Evolutionary conservation across 805 yeast species (phyloP), one percentile per base, ranked within the genome.

Genomic region (Saccharomyces eubayanus): DNA sequence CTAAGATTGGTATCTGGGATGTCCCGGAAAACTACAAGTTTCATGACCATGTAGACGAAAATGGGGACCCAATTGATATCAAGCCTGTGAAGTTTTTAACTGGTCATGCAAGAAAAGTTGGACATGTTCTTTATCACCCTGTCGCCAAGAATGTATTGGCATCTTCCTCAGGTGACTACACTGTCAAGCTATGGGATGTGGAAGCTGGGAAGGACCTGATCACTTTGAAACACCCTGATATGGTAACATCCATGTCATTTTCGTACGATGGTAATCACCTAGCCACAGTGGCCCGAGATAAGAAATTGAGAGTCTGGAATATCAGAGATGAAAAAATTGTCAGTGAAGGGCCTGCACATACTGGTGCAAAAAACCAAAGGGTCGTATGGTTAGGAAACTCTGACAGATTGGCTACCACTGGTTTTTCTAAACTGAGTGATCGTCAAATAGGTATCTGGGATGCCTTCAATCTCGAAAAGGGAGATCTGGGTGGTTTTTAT

Each of bases 361-460:
- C 86, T 2, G 98, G 98, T 56, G 97, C 97, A 36, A 94, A 94
- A 70, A 84, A 88, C 31, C 80, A 91, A 24, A 82, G 98, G 69
- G 86, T 89, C 43, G 82, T 81, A 14, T 94, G 99, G 98, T 73
- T 92, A 56, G 97, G 98, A 36, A 82, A 88, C 63, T 74, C 85
- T 48, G 86, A 91, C 65, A 80, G 97, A 62, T 73, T 94, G 40
- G 86, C 84, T 50, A 92, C 99, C 43, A 91, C 99, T 8, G 99
- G 99, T 1, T 94, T 94, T 69, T 89, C 96, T 28, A 82, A 87
- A 64, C 77, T 88, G 60, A 87, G 96, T 48, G 98, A 94, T 67
- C 89, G 99, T 68, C 98, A 94, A 73, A 76, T 92, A 56, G 99
- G 94, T 62, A 76, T 94, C 54, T 94, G 99, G 99, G 90, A 94